Percentiles rank a stretch among this genome's conserved stretches.
Evolutionary conservation across 441 rosid genomes (phyloP).

Genomic region (Arabidopsis hybrid): DNA sequence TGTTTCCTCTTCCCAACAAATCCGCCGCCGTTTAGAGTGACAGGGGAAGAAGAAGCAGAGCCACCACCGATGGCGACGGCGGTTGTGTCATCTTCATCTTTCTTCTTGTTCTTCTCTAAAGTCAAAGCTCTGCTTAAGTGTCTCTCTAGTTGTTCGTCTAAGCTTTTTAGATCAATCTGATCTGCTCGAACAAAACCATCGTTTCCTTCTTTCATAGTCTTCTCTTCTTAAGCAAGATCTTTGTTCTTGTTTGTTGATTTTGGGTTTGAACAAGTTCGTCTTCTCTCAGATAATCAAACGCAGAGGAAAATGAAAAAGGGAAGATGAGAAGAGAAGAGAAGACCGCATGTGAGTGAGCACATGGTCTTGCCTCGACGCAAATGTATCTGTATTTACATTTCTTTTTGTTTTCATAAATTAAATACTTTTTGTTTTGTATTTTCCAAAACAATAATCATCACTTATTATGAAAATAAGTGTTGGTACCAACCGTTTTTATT

Average conservation of each 20-base stretch:
- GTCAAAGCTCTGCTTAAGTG: conserved; percentile 76
- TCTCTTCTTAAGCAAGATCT: conserved; percentile 1
- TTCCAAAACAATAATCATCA: background rate
- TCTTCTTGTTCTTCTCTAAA: conserved; percentile 61
- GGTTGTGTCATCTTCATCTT: conserved; percentile 50
- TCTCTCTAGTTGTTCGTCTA: conserved; percentile 92
- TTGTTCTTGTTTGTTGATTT: background rate
- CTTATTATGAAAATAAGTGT: background rate
- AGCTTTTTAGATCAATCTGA: conserved; percentile 93
- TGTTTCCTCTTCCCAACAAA: conserved; percentile 45
- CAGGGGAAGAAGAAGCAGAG: conserved; percentile 34
- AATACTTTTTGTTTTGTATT: background rate
- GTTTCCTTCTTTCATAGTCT: conserved; percentile 65
- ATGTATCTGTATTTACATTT: conserved; percentile 24
- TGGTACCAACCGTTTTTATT: background rate
- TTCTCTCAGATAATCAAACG: conserved; percentile 15
- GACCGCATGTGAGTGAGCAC: conserved; percentile 30
- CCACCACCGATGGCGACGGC: conserved; percentile 18
- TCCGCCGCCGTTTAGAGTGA: conserved; percentile 34
- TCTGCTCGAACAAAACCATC: conserved; percentile 94
- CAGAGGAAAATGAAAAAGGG: background rate
- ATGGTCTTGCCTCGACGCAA: conserved; percentile 27
- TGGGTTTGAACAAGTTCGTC: background rate
- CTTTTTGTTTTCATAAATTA: background rate
- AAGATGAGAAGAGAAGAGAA: conserved; percentile 9